phyloP scores from a whole-genome alignment of 2,329 filamentous ascomycete species.

The Aureobasidium melanogenum region DNA sequence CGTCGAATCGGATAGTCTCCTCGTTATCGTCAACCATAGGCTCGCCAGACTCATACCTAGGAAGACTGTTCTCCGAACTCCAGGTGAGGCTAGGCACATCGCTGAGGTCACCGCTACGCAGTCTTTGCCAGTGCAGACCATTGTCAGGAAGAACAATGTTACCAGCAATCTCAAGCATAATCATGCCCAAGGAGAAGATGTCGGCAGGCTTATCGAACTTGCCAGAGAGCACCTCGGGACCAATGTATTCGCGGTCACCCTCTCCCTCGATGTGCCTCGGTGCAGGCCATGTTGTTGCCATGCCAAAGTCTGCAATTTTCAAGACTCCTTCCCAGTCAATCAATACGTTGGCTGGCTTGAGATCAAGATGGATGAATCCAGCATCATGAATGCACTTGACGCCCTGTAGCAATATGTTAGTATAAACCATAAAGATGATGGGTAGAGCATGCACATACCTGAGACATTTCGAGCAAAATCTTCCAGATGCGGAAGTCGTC shows the following conservation, averaged over 20 bases:
- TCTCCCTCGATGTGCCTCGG: conserved; percentile 73
- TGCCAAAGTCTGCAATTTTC: conserved; percentile 80
- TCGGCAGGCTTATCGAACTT: conserved; percentile 85
- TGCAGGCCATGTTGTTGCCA: conserved; percentile 72
- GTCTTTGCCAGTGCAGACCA: conserved; percentile 79
- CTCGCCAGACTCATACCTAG: conserved; percentile 66
- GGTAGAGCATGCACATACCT: conserved; percentile 48
- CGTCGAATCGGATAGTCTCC: conserved; percentile 17
- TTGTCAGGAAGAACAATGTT: conserved; percentile 94
- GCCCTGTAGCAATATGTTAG: conserved; percentile 48
- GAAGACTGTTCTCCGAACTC: conserved; percentile 60
- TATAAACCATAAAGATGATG: neutral
- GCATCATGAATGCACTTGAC: conserved; percentile 82
- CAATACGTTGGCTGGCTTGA: conserved; percentile 79
- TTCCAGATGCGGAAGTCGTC: conserved; percentile 99
- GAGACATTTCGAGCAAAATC: conserved; percentile 75
- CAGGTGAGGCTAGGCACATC: conserved; percentile 83
- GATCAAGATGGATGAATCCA: conserved; percentile 75
- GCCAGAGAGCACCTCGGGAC: conserved; percentile 80
- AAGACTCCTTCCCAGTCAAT: conserved; percentile 72
- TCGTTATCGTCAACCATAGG: conserved; percentile 29
- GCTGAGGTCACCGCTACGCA: conserved; percentile 81
- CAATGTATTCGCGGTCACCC: conserved; percentile 93
- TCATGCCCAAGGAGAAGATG: conserved; percentile 86
- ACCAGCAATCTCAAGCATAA: conserved; percentile 87